A percentile compares a stretch with the other conserved stretches of the same genome.
Evolutionary conservation across 495 filamentous ascomycete species (phyloP).

Genomic region (Aspergillus wentii): DNA sequence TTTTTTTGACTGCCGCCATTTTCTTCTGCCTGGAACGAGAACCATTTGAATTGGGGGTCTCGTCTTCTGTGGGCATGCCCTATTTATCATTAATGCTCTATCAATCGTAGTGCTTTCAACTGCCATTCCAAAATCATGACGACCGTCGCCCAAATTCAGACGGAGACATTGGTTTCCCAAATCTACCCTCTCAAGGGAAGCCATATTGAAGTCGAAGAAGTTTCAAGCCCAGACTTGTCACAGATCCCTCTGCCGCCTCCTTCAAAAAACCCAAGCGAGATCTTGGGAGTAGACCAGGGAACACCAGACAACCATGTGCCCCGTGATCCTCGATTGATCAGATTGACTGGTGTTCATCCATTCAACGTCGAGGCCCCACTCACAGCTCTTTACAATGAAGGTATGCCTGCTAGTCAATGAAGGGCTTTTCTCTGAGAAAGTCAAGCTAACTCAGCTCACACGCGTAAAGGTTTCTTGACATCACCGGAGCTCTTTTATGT

Average conservation of each 20-base stretch:
- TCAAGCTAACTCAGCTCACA: constrained; percentile 1
- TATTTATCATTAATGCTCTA: too few relatives aligned
- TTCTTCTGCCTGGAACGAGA: too few relatives aligned
- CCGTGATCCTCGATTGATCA: constrained; percentile 79
- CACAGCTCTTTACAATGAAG: constrained; percentile 74
- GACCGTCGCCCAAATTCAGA: constrained; percentile 21
- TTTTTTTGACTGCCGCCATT: too few relatives aligned
- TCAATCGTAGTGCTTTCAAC: too few relatives aligned
- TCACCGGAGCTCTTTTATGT: constrained; percentile 93
- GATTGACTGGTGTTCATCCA: constrained; percentile 86
- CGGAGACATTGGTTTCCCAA: constrained; percentile 11
- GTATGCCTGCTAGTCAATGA: constrained; percentile 21
- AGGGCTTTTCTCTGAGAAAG: too few relatives aligned
- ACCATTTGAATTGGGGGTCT: too few relatives aligned
- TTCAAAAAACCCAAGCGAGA: constrained; percentile 52
- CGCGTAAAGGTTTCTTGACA: constrained; percentile 66
- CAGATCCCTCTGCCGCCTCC: constrained; percentile 68
- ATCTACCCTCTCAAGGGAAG: constrained; percentile 17
- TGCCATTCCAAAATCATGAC: too few relatives aligned
- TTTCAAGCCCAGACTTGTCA: constrained; percentile 22
- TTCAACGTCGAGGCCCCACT: constrained; percentile 93
- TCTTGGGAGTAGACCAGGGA: constrained; percentile 70
- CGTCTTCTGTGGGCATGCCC: too few relatives aligned
- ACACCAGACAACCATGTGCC: constrained; percentile 87
- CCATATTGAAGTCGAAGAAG: constrained; percentile 24